Evolutionary conservation across 73 alveolate species (phyloP).

Genomic region (Symbiodinium pilosum): DNA sequence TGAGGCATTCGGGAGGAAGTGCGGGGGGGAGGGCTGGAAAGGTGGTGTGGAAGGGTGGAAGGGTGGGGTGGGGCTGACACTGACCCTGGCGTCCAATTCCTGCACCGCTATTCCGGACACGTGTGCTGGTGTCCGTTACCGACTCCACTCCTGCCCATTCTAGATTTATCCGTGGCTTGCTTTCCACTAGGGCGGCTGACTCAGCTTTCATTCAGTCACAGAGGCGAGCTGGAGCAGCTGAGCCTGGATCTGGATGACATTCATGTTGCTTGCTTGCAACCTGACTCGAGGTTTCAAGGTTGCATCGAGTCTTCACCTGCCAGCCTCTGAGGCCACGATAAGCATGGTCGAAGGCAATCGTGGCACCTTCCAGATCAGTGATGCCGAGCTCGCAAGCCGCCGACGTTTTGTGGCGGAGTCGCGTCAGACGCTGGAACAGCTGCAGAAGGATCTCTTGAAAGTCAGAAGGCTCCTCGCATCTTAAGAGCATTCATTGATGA

Average conservation of each 20-base stretch:
- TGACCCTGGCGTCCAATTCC: too few relatives aligned
- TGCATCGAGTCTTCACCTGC: neutral
- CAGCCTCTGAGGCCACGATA: conserved; percentile 45
- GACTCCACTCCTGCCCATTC: too few relatives aligned
- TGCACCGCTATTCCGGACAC: too few relatives aligned
- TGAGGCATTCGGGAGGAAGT: too few relatives aligned
- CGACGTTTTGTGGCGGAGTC: conserved; percentile 55
- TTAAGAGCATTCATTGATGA: neutral
- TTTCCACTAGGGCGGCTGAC: too few relatives aligned
- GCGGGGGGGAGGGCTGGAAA: too few relatives aligned
- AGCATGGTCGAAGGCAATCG: conserved; percentile 86
- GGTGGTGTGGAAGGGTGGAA: too few relatives aligned
- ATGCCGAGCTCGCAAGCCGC: conserved; percentile 82
- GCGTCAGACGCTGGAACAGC: conserved; percentile 31
- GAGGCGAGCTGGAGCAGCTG: conserved; percentile 84
- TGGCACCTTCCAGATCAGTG: conserved; percentile 61
- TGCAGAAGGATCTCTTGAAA: conserved; percentile 42
- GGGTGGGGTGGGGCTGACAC: too few relatives aligned
- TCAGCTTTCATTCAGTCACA: neutral
- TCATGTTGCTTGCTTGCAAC: conserved; percentile 4
- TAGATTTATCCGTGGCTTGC: too few relatives aligned
- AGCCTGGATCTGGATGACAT: conserved; percentile 66
- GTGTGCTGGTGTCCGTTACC: too few relatives aligned
- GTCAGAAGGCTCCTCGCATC: neutral
- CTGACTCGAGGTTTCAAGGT: neutral